Conservation (phyloP, 2,329 filamentous ascomycete genomes). For the Cordyceps fumosorosea region DNA sequence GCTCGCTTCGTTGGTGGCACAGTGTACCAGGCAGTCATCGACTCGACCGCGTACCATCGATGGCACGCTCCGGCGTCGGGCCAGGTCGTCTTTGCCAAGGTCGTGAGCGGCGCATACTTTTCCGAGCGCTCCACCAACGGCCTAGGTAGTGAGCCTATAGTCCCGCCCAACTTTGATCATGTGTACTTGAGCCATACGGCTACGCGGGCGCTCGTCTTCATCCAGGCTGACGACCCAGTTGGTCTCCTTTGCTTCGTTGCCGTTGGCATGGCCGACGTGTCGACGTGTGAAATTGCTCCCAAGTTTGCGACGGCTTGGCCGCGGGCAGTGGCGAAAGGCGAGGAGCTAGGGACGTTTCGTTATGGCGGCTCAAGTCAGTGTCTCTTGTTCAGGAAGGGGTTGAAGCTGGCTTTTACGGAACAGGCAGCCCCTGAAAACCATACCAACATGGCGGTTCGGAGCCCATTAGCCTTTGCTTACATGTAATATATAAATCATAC, state of each 20-base stretch:
- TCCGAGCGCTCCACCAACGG: conserved; percentile 34
- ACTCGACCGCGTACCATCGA: conserved; percentile 57
- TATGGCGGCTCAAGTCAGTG: conserved; percentile 62
- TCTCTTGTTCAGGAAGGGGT: conserved; percentile 51
- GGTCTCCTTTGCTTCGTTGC: conserved; percentile 60
- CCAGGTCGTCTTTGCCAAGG: conserved; percentile 44
- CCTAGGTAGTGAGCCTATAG: conserved; percentile 10
- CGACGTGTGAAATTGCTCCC: conserved; percentile 50
- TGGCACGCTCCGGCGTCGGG: conserved; percentile 61
- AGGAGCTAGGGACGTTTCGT: conserved; percentile 67
- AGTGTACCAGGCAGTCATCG: conserved; percentile 61
- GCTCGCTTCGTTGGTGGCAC: conserved; percentile 51
- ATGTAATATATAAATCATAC: no score
- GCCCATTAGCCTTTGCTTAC: background rate
- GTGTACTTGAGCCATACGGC: conserved; percentile 58
- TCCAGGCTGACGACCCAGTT: conserved; percentile 59
- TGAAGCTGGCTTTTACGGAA: conserved; percentile 30
- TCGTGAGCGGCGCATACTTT: conserved; percentile 57
- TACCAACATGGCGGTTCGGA: background rate
- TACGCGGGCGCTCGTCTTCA: conserved; percentile 59
- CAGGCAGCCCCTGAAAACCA: conserved; percentile 14
- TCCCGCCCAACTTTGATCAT: conserved; percentile 36
- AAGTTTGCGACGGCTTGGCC: conserved; percentile 11
- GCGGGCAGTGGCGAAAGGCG: conserved; percentile 44
- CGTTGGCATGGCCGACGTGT: conserved; percentile 67